Base-by-base conservation (phyloP, 2,329 filamentous ascomycete species). In the Thelonectria blattea region DNA sequence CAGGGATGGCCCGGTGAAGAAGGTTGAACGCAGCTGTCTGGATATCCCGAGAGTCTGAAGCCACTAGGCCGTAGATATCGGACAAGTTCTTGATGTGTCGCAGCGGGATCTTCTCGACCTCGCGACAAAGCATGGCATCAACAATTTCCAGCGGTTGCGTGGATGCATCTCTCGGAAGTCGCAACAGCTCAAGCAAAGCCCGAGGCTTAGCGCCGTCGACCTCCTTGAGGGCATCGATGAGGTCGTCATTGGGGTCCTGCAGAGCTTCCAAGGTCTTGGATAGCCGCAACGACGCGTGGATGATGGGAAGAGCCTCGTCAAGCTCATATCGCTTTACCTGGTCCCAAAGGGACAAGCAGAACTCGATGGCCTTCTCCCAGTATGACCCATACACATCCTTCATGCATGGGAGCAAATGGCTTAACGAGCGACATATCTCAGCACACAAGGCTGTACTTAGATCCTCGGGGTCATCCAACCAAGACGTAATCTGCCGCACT, bases 311-410 rank as follows among this genome's bases (percentile, higher is more conserved):
- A 5, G 81, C 79, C 12, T 80, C 73, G 15, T 86, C 80, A 0
- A 79, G 63, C 1, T 74, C 62, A 7, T 81, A 78, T 2, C 75
- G 74, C 11, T 73, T 73, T 0, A 78, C 80, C 3, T 79, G 78
- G 3, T 79, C 76, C 87, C 89, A 91, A 0, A 87, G 76, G 8
- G 78, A 75, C 11, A 83, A 77, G 61, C 89, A 85, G 51, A 87
- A 85, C 34, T 85, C 80, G 17, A 92, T 76, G 0, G 83, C 76
- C 49, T 84, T 84, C 52, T 88, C 84, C 95, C 95, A 99, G 71
- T 97, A 91, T 0, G 91, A 86, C 0, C 94, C 95, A 69, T 97
- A 97, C 1, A 97, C 87, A 48, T 93, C 90, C 60, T 87, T 85
- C 68, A 97, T 89, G 42, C 84, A 85, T 2, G 91, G 91, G 0